Evolutionary conservation across 495 filamentous ascomycete genomes (phyloP).

Genomic region (Cercophora sp.): DNA sequence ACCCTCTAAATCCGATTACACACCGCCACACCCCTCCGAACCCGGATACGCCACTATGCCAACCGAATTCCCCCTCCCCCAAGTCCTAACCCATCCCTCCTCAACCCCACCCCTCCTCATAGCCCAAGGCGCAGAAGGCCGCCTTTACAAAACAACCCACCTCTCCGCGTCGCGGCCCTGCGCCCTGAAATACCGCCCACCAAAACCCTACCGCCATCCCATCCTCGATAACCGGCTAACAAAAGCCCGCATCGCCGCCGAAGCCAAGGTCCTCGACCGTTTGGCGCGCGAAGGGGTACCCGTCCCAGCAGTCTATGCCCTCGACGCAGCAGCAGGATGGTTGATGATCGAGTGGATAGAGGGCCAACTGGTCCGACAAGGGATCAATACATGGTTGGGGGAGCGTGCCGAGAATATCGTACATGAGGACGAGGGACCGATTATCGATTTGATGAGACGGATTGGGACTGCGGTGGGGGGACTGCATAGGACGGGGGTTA

Average conservation of each 20-base stretch:
- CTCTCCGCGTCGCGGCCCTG: conserved; percentile 64
- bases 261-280: conserved; percentile 77
- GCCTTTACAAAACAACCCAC: conserved; percentile 83
- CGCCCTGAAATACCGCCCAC: conserved; percentile 88
- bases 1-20: neutral
- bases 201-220: conserved; percentile 90
- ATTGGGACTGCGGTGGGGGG: conserved; percentile 73
- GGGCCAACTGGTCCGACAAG: conserved; percentile 63
- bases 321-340: conserved; percentile 75
- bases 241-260: conserved; percentile 76
- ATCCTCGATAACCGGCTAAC: conserved; percentile 84
- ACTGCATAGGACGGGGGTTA: conserved; percentile 76
- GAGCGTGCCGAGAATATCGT: conserved; percentile 41
- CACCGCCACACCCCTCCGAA: neutral
- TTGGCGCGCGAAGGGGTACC: conserved; percentile 69
- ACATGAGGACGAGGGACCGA: conserved; percentile 29
- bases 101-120: conserved; percentile 58
- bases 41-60: conserved; percentile 9
- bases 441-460: conserved; percentile 59
- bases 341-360: conserved; percentile 87
- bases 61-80: conserved; percentile 52
- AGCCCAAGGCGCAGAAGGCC: conserved; percentile 91
- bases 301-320: conserved; percentile 71
- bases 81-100: conserved; percentile 58
- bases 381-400: conserved; percentile 62